Evolutionary conservation across 768 basidiomycete species (phyloP).

Genomic region (Austroboletus eburneus): DNA sequence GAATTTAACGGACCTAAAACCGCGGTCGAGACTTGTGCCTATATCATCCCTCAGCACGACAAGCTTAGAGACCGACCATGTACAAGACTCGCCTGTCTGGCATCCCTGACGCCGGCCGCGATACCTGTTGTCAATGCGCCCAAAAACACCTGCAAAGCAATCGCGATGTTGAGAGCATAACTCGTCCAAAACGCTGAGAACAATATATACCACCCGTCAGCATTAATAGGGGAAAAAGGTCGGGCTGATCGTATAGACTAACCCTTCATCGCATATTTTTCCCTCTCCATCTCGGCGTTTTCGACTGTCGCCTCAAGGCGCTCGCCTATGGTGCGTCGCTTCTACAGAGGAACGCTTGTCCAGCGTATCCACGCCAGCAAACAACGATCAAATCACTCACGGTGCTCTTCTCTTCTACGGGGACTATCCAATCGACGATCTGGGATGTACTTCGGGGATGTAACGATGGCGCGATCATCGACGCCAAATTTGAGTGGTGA

Average conservation of each 20-base stretch:
- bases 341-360: conserved; percentile 4
- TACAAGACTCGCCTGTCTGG: conserved; percentile 39
- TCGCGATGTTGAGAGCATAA: conserved; percentile 44
- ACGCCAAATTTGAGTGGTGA: conserved; percentile 6
- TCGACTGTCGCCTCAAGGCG: conserved; percentile 52
- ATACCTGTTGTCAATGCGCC: conserved; percentile 67
- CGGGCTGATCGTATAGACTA: not conserved
- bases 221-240: conserved; percentile 1
- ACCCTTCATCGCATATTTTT: conserved; percentile 47
- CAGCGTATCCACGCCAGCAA: not conserved
- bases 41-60: too few species aligned
- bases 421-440: conserved; percentile 29
- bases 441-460: not conserved
- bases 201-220: conserved; percentile 3
- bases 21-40: conserved; percentile 34
- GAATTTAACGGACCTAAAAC: conserved; percentile 33
- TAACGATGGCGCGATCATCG: not conserved
- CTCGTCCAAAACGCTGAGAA: conserved; percentile 22
- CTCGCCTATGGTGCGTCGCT: conserved; percentile 42
- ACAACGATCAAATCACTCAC: conserved; percentile 10
- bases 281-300: conserved; percentile 42
- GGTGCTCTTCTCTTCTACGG: conserved; percentile 15
- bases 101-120: conserved; percentile 43
- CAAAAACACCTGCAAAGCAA: conserved; percentile 57
- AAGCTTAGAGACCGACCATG: too few species aligned